Base-by-base conservation (phyloP, 257 asterid species). In the Pogostemon cablin region DNA sequence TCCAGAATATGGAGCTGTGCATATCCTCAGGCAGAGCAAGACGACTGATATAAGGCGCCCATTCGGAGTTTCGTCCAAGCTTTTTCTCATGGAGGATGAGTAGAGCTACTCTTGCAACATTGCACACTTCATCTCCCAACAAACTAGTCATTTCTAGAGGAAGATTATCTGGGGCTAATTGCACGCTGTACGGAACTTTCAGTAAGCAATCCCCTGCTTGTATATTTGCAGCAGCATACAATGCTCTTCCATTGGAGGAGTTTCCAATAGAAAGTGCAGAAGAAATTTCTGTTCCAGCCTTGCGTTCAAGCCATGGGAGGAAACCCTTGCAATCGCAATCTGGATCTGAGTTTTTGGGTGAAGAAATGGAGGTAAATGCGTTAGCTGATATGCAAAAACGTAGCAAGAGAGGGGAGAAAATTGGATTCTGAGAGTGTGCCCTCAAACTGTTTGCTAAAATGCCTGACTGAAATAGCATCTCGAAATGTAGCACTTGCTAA, bases 1-100 rank as follows among this genome's bases (percentile, higher is more conserved):
- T 78, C 98, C 97, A 89, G 77, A 93, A 85, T 52, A 86, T 62
- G 39, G 92, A 84, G 88, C 79, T 85, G 41, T 93, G 95, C 90
- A 93, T 75, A 52, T 84, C 85, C 37, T 75, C 83, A 20, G 63
- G 77, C 66, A 5, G 77, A 62, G 96, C 91, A 72, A 89, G 92
- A 41, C 81, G 74, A 54, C 83, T 72, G 44, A 93, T 75, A 20
- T 90, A 93, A 55, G 95, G 96, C 12, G 77, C 90, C 96, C 96
- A 93, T 72, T 85, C 77, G n/a, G 96, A 90, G 46, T 78, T 71
- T 79, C 75, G 72, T 38, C 92, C 96, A 81, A 87, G 15, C 52
- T 34, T 81, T 67, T 73, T 84, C 84, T 93, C 95, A 39, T 65
- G 77, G 11, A 93, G 82, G 77, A 93, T 75, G 76, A 90, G 82